phyloP scores from a whole-genome alignment of 805 yeast genomes.

The Hanseniaspora jakobsenii region DNA sequence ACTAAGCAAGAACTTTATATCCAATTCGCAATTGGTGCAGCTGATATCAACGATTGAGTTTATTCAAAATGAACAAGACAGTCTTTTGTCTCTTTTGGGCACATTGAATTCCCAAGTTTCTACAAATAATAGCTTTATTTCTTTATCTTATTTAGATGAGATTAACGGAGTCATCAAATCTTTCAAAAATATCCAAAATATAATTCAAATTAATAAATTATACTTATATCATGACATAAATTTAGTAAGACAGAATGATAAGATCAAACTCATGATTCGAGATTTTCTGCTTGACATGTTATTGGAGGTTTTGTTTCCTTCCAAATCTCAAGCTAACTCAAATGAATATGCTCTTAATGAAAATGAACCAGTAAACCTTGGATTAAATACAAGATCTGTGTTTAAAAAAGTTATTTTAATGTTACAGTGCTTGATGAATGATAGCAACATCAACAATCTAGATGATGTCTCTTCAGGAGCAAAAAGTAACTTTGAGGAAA shows the following conservation, averaged over 20 bases:
- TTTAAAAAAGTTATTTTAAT: too few species aligned
- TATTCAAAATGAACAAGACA: conserved; percentile 4
- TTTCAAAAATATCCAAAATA: neutral
- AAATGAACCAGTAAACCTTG: too few species aligned
- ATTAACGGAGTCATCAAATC: conserved; percentile 1
- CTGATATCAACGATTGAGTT: neutral
- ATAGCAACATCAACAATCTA: neutral
- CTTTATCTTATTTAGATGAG: neutral
- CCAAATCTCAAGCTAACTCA: too few species aligned
- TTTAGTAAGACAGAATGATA: neutral
- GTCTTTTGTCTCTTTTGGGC: too few species aligned
- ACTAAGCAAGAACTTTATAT: neutral
- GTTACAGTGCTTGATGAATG: too few species aligned
- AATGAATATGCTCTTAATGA: too few species aligned
- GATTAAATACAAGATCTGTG: too few species aligned
- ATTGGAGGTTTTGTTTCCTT: too few species aligned
- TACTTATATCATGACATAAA: conserved; percentile 1
- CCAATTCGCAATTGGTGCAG: neutral
- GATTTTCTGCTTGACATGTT: too few species aligned
- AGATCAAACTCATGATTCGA: too few species aligned
- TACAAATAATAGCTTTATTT: neutral
- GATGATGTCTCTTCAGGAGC: too few species aligned
- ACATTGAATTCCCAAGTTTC: neutral
- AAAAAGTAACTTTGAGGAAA: neutral
- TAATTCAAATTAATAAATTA: neutral